A percentile compares a stretch with the other conserved stretches of the same genome.
Conservation (phyloP, 2,329 filamentous ascomycete genomes). For the Lasiodiplodia hormozganensis region DNA sequence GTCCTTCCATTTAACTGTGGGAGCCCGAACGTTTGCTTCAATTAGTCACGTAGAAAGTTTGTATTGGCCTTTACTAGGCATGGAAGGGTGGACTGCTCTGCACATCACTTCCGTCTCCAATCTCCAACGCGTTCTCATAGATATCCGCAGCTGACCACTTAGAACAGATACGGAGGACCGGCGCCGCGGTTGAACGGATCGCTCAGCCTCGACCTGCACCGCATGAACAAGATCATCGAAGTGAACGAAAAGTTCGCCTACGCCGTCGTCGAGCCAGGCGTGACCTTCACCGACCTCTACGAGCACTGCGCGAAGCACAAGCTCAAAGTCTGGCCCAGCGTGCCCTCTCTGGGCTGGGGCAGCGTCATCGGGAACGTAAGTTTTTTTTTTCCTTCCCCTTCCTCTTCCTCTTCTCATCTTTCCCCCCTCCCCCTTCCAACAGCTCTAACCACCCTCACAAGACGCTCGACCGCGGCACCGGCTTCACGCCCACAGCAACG, state of each 20-base stretch:
- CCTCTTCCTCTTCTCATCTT: no score
- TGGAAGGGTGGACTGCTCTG: no score
- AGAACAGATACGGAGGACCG: slow-evolving; percentile 48
- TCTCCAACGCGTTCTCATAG: not conserved
- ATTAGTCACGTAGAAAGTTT: no score
- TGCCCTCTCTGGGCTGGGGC: slow-evolving; percentile 44
- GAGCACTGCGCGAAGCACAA: slow-evolving; percentile 41
- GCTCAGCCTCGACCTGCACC: slow-evolving; percentile 54
- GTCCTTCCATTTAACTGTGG: no score
- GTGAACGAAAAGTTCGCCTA: slow-evolving; percentile 48
- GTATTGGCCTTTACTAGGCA: no score
- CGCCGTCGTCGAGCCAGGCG: slow-evolving; percentile 55
- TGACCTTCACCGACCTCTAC: slow-evolving; percentile 56
- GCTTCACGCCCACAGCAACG: slow-evolving; percentile 49
- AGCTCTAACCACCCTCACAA: not conserved
- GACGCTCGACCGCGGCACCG: slow-evolving; percentile 37
- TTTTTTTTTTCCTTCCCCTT: no score
- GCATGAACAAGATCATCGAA: slow-evolving; percentile 50
- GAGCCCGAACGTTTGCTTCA: no score
- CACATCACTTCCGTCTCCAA: no score
- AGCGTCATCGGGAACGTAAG: slow-evolving; percentile 42
- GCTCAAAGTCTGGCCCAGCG: slow-evolving; percentile 51
- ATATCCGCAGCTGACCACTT: not conserved
- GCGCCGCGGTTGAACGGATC: slow-evolving; percentile 55
- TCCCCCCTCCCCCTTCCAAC: no score